Evolutionary conservation across 108 stramenopile species (phyloP).

Genomic region (Fistulifera pelliculosa): DNA sequence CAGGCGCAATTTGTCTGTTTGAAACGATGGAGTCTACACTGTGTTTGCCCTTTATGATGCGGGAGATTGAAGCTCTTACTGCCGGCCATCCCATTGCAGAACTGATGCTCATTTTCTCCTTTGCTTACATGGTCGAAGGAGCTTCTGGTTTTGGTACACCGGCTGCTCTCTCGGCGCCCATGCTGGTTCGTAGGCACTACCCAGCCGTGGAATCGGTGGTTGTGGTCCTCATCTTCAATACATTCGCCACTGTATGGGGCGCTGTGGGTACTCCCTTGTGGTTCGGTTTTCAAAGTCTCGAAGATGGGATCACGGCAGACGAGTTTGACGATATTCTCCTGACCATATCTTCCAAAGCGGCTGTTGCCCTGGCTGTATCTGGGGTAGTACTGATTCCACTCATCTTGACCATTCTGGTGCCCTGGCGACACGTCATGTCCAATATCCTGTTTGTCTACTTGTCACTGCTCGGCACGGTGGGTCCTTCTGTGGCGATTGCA

Average conservation of each 20-base stretch:
- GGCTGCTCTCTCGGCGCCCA: slow-evolving; percentile 52
- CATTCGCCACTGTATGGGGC: slow-evolving; percentile 62
- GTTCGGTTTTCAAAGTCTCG: slow-evolving; percentile 40
- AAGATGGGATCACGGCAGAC: slow-evolving; percentile 17
- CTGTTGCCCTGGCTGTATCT: slow-evolving; percentile 23
- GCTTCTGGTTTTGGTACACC: slow-evolving; percentile 64
- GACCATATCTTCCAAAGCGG: slow-evolving; percentile 35
- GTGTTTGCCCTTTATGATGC: slow-evolving; percentile 65
- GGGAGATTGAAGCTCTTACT: slow-evolving; percentile 56
- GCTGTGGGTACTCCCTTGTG: slow-evolving; percentile 58
- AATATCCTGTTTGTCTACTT: slow-evolving; percentile 41
- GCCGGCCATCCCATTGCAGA: slow-evolving; percentile 47
- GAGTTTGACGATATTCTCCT: slow-evolving; percentile 18
- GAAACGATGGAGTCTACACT: slow-evolving; percentile 57
- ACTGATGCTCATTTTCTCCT: slow-evolving; percentile 40
- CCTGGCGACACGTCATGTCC: slow-evolving; percentile 23
- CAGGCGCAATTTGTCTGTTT: slow-evolving; percentile 48
- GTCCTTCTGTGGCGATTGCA: slow-evolving; percentile 34
- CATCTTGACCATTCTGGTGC: slow-evolving; percentile 31
- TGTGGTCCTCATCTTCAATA: slow-evolving; percentile 43
- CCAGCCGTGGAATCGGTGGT: slow-evolving; percentile 41
- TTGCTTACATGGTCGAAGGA: slow-evolving; percentile 61
- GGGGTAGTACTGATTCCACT: slow-evolving; percentile 40
- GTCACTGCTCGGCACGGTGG: slow-evolving; percentile 17
- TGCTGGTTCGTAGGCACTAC: slow-evolving; percentile 42